phyloP scores from a whole-genome alignment of 1,139 yeast genomes.

The Pichia sp. region DNA sequence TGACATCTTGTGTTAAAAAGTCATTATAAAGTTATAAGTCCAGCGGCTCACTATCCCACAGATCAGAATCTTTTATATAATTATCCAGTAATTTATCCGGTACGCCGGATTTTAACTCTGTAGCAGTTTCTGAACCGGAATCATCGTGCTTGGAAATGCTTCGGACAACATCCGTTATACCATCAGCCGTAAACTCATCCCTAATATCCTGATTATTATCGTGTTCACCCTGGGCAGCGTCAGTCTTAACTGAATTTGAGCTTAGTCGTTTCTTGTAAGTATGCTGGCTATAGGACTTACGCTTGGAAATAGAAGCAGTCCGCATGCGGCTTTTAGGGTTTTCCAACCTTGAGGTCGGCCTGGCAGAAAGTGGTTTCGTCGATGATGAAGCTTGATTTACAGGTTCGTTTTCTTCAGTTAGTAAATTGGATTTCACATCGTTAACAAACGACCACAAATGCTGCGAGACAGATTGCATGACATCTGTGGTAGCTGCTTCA shows the following conservation, averaged over 20 bases:
- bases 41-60: slow-evolving; percentile 18
- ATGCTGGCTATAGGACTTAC: slow-evolving; percentile 29
- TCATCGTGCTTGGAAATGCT: slow-evolving; percentile 6
- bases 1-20: background rate
- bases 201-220: background rate
- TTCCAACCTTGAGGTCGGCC: background rate
- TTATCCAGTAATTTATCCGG: background rate
- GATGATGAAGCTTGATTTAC: slow-evolving; percentile 3
- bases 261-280: slow-evolving; percentile 19
- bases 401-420: slow-evolving; percentile 18
- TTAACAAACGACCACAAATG: slow-evolving; percentile 34
- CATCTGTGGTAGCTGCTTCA: slow-evolving; percentile 21
- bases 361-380: background rate
- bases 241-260: slow-evolving; percentile 2
- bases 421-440: slow-evolving; percentile 31
- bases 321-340: slow-evolving; percentile 17
- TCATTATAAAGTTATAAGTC: slow-evolving; percentile 8
- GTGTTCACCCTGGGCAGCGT: background rate
- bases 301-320: slow-evolving; percentile 29
- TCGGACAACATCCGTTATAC: slow-evolving; percentile 5
- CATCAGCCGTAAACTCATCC: slow-evolving; percentile 7
- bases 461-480: slow-evolving; percentile 30
- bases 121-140: background rate
- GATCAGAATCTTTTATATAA: slow-evolving; percentile 13
- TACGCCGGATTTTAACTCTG: background rate